Evolutionary conservation across 2,329 filamentous ascomycete species (phyloP), one percentile per base, ranked within the genome.

Genomic region (Talaromyces sp.): DNA sequence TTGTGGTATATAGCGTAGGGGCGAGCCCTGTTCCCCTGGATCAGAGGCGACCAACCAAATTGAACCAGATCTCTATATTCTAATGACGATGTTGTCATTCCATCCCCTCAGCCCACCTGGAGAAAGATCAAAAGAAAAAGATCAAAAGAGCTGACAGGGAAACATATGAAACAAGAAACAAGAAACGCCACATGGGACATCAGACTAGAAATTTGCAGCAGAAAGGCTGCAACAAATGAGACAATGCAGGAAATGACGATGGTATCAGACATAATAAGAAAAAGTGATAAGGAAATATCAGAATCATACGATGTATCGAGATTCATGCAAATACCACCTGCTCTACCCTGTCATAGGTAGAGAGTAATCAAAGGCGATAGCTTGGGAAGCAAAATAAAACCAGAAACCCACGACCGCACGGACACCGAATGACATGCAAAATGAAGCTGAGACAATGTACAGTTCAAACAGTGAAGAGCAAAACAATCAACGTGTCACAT

Each of bases 401-500:
- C 45, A 47, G 29, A 49, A 44, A 52, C 49, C 45, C 46, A 49
- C 24, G 27, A 54, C 54, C 58, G 33, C 27, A 57, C 52, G 22
- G 44, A 62, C 58, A 53, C 60, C 60, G 30, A 41, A 54, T 52
- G 33, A 53, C 51, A 64, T 64, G 61, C 60, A 64, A 60, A 54
- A 62, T 52, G 46, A 39, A 54, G 50, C 49, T 46, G 45, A 62
- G 54, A 47, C 52, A 64, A 63, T 64, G 53, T 61, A 60, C 58
- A 57, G 52, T 54, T 55, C 43, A 47, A 53, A 41, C 9, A n/a
- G 36, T 27, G 53, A 27, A 36, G 47, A 40, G 40, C 17, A 42
- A 55, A 54, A 49, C 33, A 45, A 43, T 37, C 36, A 36, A 45
- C 37, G 47, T 56, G 53, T 52, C 47, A 57, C 46, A 62, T 63